Base-by-base conservation (phyloP, 2,329 filamentous ascomycete species). In the Phialocephala subalpina region DNA sequence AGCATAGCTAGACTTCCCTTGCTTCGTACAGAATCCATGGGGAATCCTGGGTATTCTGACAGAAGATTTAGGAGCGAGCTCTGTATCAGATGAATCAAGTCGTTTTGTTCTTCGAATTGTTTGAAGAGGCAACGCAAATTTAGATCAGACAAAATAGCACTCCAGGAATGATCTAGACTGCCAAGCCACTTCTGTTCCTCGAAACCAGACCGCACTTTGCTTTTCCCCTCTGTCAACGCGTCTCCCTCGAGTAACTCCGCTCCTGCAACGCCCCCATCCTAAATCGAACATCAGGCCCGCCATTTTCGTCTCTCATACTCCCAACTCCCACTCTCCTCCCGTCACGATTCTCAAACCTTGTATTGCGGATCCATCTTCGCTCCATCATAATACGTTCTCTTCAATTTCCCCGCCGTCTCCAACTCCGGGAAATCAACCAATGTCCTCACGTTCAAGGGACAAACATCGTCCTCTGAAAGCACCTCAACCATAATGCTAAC, bases 371-470 rank as follows among this genome's bases (percentile, higher is more conserved):
- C 63, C 29, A 63, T 63, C 25, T 58, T 67, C 36, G 56, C 57
- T 0, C 69, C 69, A 65, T 71, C 65, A 62, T 71, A 68, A 33
- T 62, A 36, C 12, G 35, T 33, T 14, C 58, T 45, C 52, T 65
- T 64, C 49, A 69, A 58, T n/a, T 40, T 33, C 14, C 56, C 55
- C 14, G 64, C 60, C 25, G 33, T 42, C 20, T 60, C 49, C 14
- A 67, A 25, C 33, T 68, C 47, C 18, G 69, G 25, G 20, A 60
- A 60, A 47, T 65, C 58, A 36, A 68, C 64, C 45, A 64, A 42
- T 0, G 65, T 71, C 55, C 65, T 62, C n/a, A 71, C 56, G 63
- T 71, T 71, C 3, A 71, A n/a, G 12, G 69, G 69, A 56, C 60
- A 49, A 14, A 66, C 16, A 56, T 66, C 65, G 33, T 67, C 66